A percentile compares a stretch with the other conserved stretches of the same genome.
Conservation (phyloP, 192 early-diverging fungal species). For the Coemansia sp. region DNA sequence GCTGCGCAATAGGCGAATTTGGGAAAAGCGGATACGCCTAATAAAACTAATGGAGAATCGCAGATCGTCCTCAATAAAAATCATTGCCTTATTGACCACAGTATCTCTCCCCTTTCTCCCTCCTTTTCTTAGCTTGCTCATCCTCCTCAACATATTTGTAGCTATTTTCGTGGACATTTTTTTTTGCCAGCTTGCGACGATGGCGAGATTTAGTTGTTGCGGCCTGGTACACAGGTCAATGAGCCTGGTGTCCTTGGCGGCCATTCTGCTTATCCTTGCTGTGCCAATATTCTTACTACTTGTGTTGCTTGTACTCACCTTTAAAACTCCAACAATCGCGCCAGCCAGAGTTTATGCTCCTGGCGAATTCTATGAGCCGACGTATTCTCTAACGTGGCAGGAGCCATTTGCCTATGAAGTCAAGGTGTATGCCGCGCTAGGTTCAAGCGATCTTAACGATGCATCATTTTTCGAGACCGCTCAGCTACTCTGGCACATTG, state of each 20-base stretch:
- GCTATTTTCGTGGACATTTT: background rate
- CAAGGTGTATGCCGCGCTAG: conserved; percentile 14
- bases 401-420: conserved; percentile 12
- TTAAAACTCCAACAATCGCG: background rate
- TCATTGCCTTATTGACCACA: background rate
- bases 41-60: background rate
- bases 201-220: too few relatives aligned
- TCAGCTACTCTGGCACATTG: background rate
- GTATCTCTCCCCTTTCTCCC: background rate
- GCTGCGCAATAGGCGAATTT: background rate
- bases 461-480: conserved; percentile 10
- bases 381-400: background rate
- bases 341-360: background rate
- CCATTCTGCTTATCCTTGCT: background rate
- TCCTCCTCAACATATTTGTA: background rate
- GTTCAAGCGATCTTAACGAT: background rate
- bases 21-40: background rate
- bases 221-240: background rate
- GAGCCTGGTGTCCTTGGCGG: background rate
- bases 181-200: background rate
- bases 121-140: background rate
- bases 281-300: background rate
- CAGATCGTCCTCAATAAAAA: background rate
- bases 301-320: background rate
- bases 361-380: background rate